Conservation (phyloP, 345 rosid species). For the Jatropha curcas region DNA sequence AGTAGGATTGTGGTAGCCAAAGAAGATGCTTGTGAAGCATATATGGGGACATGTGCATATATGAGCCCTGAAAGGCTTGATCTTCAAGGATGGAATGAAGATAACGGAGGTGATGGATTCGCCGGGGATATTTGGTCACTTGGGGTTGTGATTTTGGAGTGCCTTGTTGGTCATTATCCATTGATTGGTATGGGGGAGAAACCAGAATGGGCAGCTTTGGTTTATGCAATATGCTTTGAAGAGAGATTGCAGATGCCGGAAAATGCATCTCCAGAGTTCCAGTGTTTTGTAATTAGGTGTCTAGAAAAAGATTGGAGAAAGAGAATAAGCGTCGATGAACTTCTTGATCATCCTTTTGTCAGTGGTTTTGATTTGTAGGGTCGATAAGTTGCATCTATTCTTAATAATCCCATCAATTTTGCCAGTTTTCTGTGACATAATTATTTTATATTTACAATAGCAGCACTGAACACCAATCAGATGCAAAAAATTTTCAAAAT, state of each 20-base stretch:
- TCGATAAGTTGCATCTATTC: too few relatives aligned
- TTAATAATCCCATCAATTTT: too few relatives aligned
- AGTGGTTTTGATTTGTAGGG: too few relatives aligned
- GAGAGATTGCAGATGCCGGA: conserved; percentile 48
- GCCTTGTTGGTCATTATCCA: conserved; percentile 60
- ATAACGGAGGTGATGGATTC: conserved; percentile 38
- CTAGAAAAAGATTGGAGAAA: conserved; percentile 67
- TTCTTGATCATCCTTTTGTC: conserved; percentile 58
- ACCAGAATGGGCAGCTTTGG: conserved; percentile 60
- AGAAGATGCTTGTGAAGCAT: conserved; percentile 16
- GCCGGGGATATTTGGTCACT: conserved; percentile 66
- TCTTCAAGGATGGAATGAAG: conserved; percentile 52
- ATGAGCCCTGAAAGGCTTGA: conserved; percentile 76
- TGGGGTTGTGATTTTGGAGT: conserved; percentile 62
- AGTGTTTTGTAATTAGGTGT: conserved; percentile 49
- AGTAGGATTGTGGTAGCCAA: conserved; percentile 40
- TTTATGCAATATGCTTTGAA: conserved; percentile 56
- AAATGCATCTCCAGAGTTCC: conserved; percentile 45
- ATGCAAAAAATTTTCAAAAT: too few relatives aligned
- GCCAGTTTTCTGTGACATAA: too few relatives aligned
- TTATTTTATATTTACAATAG: too few relatives aligned
- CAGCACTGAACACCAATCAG: too few relatives aligned
- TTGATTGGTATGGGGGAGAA: conserved; percentile 50
- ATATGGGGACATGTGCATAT: conserved; percentile 64
- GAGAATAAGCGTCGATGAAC: conserved; percentile 54